phyloP scores from a whole-genome alignment of 495 filamentous ascomycete species.

The Jackrogersella minutella region DNA sequence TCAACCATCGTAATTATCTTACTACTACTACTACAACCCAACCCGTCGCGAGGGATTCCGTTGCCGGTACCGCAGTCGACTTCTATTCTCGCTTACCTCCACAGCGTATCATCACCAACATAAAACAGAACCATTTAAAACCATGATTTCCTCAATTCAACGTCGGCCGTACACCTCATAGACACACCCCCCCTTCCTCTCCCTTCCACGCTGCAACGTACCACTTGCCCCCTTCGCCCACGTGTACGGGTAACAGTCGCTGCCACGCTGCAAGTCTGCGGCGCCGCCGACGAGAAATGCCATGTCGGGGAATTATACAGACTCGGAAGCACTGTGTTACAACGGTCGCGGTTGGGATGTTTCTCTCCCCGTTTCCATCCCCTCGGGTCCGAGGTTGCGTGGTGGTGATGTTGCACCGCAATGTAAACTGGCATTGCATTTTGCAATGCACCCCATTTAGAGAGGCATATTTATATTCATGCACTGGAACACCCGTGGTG shows the following conservation, averaged over 20 bases:
- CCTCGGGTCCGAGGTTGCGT: not conserved
- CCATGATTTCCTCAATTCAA: too few relatives aligned
- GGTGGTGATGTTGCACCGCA: not conserved
- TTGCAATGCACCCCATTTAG: too few relatives aligned
- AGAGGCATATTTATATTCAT: too few relatives aligned
- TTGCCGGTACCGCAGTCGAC: too few relatives aligned
- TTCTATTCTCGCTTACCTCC: too few relatives aligned
- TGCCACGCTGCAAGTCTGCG: not conserved
- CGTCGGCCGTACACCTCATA: not conserved
- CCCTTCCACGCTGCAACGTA: too few relatives aligned
- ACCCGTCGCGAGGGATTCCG: too few relatives aligned
- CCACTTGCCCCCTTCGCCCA: not conserved
- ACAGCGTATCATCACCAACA: too few relatives aligned
- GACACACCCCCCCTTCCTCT: not conserved
- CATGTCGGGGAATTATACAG: not conserved
- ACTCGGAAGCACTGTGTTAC: conserved; percentile 8
- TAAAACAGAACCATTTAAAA: too few relatives aligned
- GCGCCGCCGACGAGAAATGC: not conserved
- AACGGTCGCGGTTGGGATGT: conserved; percentile 4
- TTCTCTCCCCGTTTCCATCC: not conserved
- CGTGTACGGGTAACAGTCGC: not conserved
- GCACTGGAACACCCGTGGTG: too few relatives aligned
- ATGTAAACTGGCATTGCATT: not conserved
- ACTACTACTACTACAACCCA: too few relatives aligned
- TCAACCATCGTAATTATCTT: too few relatives aligned